Evolutionary conservation across 2,329 filamentous ascomycete species (phyloP), one percentile per base, ranked within the genome.

Genomic region (Nemania sp.): DNA sequence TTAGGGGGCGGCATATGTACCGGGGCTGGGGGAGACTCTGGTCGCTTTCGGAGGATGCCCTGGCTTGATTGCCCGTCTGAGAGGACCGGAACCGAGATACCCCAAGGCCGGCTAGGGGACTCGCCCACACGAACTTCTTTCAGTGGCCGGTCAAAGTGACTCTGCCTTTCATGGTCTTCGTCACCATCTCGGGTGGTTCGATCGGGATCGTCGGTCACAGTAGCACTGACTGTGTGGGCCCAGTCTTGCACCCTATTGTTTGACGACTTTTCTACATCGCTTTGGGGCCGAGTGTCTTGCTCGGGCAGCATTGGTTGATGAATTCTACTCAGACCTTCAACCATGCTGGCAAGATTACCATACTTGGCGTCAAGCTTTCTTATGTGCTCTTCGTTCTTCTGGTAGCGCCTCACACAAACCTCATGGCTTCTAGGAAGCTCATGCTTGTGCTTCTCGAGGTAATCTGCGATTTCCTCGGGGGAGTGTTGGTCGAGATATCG

Each of bases 371-470:
- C 94, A 57, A 98, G 81, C 76, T 96, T 91, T 66, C 87, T 87
- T 71, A 96, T 90, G 71, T 93, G 90, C 65, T 90, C 85, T 68
- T 94, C 89, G 71, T 93, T 94, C 75, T 87, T 89, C 76, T 96
- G 91, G 73, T 97, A 97, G 59, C 93, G 86, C 71, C 90, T 88
- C 62, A 98, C 87, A 75, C 94, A 98, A 46, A 97, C 86, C 73
- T 96, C 92, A 76, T 98, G 94, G 73, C 92, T 97, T 69, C 94
- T 87, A 10, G 94, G 94, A 55, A 98, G 85, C 75, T 97, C 90
- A 76, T 98, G 93, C 75, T 97, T 97, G 79, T 97, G 93, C 54
- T 88, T 92, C 74, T 97, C 91, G 71, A 98, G 92, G 74, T 97
- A 98, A 71, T 90, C 87, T 13, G 94, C 94, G 63, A 98, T 89